Conservation (phyloP, 148 eudicot genomes). For the Limonium bicolor region DNA sequence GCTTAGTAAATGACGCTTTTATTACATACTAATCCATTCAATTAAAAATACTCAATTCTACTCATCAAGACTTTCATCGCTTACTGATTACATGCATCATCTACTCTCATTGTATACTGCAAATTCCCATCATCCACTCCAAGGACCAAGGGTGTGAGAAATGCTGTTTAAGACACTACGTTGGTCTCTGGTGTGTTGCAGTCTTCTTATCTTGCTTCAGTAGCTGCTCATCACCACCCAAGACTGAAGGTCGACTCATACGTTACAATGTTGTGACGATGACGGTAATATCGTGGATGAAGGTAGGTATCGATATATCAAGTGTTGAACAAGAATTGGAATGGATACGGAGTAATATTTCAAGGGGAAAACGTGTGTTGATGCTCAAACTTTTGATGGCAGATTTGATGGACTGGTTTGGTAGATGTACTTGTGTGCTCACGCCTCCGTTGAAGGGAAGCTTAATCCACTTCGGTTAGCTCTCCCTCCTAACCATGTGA, state of each 20-base stretch:
- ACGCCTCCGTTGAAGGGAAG: slow-evolving; percentile 45
- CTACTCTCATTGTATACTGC: no score
- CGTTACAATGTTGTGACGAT: slow-evolving; percentile 43
- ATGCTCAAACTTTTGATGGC: slow-evolving; percentile 20
- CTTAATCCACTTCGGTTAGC: slow-evolving; percentile 59
- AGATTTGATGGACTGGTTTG: slow-evolving; percentile 51
- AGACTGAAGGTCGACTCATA: slow-evolving; percentile 45
- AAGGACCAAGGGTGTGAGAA: background rate
- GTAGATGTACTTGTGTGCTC: slow-evolving; percentile 40
- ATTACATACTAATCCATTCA: no score
- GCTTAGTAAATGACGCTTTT: no score
- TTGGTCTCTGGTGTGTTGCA: no score
- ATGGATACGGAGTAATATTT: no score
- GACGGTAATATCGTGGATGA: slow-evolving; percentile 25
- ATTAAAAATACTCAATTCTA: no score
- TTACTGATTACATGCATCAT: no score
- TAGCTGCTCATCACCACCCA: slow-evolving; percentile 13
- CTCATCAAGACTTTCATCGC: no score
- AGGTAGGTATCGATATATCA: slow-evolving; percentile 13
- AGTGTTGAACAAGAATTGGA: no score
- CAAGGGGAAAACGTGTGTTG: no score
- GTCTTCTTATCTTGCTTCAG: slow-evolving; percentile 24
- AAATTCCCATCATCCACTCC: no score
- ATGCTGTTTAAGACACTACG: no score
- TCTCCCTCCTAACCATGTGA: slow-evolving; percentile 74